A percentile compares a stretch with the other conserved stretches of the same genome.
Conservation (phyloP, 2,329 filamentous ascomycete genomes). For the Aspergillus cejpii region DNA sequence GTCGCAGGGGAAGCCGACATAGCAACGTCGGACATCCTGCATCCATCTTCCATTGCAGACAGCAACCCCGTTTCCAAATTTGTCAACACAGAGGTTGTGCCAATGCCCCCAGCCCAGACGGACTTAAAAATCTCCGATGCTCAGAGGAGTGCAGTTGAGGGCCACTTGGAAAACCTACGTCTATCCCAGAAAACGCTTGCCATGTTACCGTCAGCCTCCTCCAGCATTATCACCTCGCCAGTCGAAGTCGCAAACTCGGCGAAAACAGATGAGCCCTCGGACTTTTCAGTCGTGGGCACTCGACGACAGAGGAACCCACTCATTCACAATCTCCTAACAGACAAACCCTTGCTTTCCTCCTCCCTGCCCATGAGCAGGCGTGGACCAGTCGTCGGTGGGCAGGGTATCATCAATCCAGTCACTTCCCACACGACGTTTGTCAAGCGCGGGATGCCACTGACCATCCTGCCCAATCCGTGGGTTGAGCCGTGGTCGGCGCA, state of each 20-base stretch:
- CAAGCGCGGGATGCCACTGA: constrained; percentile 85
- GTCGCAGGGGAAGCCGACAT: constrained; percentile 11
- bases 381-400: constrained; percentile 26
- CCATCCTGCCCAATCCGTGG: constrained; percentile 68
- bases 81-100: constrained; percentile 25
- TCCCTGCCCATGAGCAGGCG: constrained; percentile 72
- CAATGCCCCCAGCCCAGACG: constrained; percentile 18
- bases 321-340: constrained; percentile 91
- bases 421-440: constrained; percentile 67
- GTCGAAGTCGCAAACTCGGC: constrained; percentile 65
- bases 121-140: constrained; percentile 6
- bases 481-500: constrained; percentile 62
- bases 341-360: constrained; percentile 87
- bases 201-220: constrained; percentile 74
- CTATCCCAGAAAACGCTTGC: constrained; percentile 64
- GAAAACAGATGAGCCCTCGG: constrained; percentile 22
- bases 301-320: constrained; percentile 69
- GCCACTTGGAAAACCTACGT: constrained; percentile 64
- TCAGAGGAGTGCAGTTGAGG: constrained; percentile 26
- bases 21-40: constrained; percentile 7
- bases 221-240: constrained; percentile 82
- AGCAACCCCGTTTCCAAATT: constrained; percentile 45
- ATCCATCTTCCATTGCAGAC: constrained; percentile 16
- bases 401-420: constrained; percentile 29
- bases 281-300: constrained; percentile 47